A percentile compares a stretch with the other conserved stretches of the same genome.
Evolutionary conservation across 129 eudicot genomes (phyloP).

Genomic region (carrot (Daucus carota)): DNA sequence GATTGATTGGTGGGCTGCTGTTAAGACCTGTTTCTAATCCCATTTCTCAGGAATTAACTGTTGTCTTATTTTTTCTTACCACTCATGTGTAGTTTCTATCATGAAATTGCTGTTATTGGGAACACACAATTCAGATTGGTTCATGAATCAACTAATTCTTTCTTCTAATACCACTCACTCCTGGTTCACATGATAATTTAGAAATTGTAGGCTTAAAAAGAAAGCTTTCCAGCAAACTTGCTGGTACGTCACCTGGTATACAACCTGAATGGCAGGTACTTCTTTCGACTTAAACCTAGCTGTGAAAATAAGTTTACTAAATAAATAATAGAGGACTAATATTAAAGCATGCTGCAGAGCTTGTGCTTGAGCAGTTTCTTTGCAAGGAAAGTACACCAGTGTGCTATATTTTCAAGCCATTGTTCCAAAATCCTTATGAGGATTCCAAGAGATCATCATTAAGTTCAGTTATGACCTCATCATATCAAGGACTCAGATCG

Average conservation of each 20-base stretch:
- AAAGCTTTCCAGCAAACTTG: constrained; percentile 75
- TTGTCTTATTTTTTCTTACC: too few species aligned
- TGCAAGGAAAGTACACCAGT: not conserved
- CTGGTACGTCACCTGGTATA: constrained; percentile 41
- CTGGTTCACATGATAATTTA: constrained; percentile 14
- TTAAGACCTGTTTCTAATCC: too few species aligned
- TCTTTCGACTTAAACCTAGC: not conserved
- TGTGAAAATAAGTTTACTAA: not conserved
- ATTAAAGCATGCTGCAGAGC: not conserved
- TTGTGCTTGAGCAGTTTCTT: not conserved
- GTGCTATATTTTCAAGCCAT: not conserved
- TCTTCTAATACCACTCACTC: not conserved
- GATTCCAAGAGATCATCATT: too few species aligned
- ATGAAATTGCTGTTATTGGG: too few species aligned
- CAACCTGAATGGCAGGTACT: constrained; percentile 81
- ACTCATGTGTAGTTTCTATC: too few species aligned
- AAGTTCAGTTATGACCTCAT: too few species aligned
- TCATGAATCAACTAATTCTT: too few species aligned
- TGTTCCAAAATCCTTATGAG: not conserved
- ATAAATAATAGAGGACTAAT: not conserved
- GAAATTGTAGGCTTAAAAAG: constrained; percentile 77
- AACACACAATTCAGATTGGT: too few species aligned
- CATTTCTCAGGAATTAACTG: too few species aligned
- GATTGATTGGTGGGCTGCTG: too few species aligned
- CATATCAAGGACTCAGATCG: too few species aligned